Base-by-base conservation (phyloP, 805 yeast species). In the Debaryomyces castellii region DNA sequence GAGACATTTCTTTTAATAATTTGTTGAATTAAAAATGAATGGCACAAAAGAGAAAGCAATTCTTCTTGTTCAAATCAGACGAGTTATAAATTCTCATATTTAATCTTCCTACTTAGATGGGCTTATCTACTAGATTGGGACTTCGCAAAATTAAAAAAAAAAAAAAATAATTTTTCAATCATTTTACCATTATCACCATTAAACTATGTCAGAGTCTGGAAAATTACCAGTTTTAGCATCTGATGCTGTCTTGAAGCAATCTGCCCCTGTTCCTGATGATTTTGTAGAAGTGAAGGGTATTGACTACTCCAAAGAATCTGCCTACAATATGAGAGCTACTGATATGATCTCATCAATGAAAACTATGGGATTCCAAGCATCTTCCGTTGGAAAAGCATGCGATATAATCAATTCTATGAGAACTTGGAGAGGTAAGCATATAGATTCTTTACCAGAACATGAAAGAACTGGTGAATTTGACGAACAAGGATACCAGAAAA, bases 291-390 rank as follows among this genome's bases (percentile, higher is more conserved):
- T 95, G 21, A 73, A 80, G 46, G 99, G 99, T 46, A 82, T 94
- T 41, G 97, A 94, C 67, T 94, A 92, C 69, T 83, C 92, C 39
- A 77, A 82, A 55, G 85, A 87, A 35, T 80, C 78, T 42, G 87
- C 92, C 45, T 79, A 78, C 55, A 82, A 91, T 66, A 82, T 88
- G 79, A 73, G 77, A 38, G 99, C 98, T 35, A 74, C 77, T 11
- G 91, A 88, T 58, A 73, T 94, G 53, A 78, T 94, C 51, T 74
- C 73, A 27, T 81, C 92, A 25, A 94, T 95, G 99, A 83, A 75
- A 57, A 83, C 82, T 32, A 94, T 95, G 97, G 99, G 99, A 6
- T 94, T 92, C 74, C 99, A 94, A 72, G 99, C 96, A 8, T 81
- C 91, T 6, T 78, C 92, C 5, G 77, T 94, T 39, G 84, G 90